Evolutionary conservation across 306 rosid genomes (phyloP).

Genomic region (Boehmeria nivea): DNA sequence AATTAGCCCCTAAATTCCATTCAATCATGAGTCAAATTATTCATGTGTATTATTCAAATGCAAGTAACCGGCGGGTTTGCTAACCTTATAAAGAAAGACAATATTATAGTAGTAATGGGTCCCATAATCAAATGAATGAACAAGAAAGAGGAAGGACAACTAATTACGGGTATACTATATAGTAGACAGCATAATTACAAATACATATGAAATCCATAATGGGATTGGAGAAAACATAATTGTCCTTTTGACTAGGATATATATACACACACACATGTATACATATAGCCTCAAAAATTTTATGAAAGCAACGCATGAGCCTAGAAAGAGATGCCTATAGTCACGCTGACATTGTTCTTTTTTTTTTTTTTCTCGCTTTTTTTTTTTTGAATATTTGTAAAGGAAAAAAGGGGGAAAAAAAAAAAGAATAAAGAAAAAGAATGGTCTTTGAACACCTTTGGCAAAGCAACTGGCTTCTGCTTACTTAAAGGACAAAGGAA

Average conservation of each 20-base stretch:
- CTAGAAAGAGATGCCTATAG: slow-evolving; percentile 12
- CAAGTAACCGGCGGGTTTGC: slow-evolving; percentile 5
- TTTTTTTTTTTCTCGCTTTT: too few species aligned
- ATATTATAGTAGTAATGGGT: too few species aligned
- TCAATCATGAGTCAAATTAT: slow-evolving; percentile 4
- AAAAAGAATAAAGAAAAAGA: not conserved
- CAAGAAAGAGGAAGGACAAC: too few species aligned
- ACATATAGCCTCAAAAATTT: too few species aligned
- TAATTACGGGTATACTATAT: slow-evolving; percentile 15
- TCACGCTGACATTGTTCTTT: slow-evolving; percentile 1
- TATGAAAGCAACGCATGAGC: too few species aligned
- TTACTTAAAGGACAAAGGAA: slow-evolving; percentile 25
- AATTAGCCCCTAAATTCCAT: too few species aligned
- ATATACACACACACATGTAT: too few species aligned
- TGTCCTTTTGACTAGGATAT: slow-evolving; percentile 28
- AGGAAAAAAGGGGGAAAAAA: too few species aligned
- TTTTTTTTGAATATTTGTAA: too few species aligned
- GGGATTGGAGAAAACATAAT: slow-evolving; percentile 38
- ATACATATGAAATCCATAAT: slow-evolving; percentile 17
- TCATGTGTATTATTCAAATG: slow-evolving; percentile 11
- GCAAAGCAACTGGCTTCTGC: slow-evolving; percentile 12
- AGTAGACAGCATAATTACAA: slow-evolving; percentile 25
- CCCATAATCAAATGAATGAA: slow-evolving; percentile 5
- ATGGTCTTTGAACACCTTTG: slow-evolving; percentile 25
- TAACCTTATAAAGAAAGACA: too few species aligned